These are phyloP conservation scores for Conringia planisiliqua DNA, from an alignment of 345 rosid genomes.

Conservation along the genomic window DNA sequence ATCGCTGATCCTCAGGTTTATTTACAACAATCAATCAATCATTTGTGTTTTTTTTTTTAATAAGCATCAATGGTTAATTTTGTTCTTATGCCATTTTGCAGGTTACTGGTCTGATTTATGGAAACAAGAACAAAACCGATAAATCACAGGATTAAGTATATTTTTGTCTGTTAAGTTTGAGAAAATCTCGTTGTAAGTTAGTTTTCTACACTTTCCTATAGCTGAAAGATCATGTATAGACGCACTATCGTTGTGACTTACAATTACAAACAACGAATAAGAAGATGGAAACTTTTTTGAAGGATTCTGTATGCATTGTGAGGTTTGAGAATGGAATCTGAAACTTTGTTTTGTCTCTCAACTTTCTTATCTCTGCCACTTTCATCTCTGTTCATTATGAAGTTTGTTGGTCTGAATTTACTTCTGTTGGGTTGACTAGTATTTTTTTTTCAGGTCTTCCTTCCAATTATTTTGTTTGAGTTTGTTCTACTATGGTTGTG, in stretches of 20 bases:
- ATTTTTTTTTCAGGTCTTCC: background rate
- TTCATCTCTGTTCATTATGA: background rate
- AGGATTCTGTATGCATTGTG: background rate
- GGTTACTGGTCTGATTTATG: slow-evolving; percentile 70
- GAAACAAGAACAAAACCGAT: slow-evolving; percentile 48
- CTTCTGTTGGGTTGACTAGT: too few species aligned
- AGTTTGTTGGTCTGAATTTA: background rate
- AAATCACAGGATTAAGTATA: slow-evolving; percentile 20
- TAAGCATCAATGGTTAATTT: background rate
- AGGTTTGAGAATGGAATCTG: background rate
- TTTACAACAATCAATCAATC: background rate
- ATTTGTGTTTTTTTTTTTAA: background rate
- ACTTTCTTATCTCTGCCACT: background rate
- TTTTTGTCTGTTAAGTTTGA: background rate
- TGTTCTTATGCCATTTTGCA: slow-evolving; percentile 24
- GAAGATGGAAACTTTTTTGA: slow-evolving; percentile 6
- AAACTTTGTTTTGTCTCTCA: background rate
- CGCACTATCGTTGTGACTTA: slow-evolving; percentile 20
- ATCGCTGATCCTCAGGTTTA: slow-evolving; percentile 83
- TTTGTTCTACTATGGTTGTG: background rate
- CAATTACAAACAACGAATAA: slow-evolving; percentile 17
- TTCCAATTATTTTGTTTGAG: background rate
- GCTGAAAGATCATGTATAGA: slow-evolving; percentile 25
- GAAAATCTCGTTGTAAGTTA: slow-evolving; percentile 13
- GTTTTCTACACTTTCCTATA: slow-evolving; percentile 13